Percentiles rank a stretch among this genome's conserved stretches.
These are phyloP conservation scores for Aspergillus tamarii DNA, from an alignment of 2,329 filamentous ascomycete species.

Conservation along the genomic window DNA sequence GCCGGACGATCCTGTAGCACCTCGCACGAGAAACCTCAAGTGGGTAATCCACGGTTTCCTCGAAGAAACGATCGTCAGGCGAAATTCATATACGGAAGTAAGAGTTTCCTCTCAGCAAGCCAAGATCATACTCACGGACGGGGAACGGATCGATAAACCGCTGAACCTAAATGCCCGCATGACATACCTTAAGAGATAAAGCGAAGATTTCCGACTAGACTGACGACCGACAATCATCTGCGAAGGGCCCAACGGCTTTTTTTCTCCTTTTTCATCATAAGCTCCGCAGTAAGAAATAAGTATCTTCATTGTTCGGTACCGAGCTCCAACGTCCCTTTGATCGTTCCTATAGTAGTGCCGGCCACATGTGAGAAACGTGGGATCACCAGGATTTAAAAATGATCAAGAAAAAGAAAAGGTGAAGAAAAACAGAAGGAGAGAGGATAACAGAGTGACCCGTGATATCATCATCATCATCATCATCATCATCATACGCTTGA, in stretches of 20 bases:
- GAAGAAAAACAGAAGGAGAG: neutral
- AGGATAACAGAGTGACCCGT: neutral
- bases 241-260: constrained; percentile 20
- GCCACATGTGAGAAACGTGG: constrained; percentile 15
- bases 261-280: constrained; percentile 2
- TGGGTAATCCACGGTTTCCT: constrained; percentile 12
- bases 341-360: neutral
- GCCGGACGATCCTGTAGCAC: constrained; percentile 8
- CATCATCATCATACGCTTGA: neutral
- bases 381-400: neutral
- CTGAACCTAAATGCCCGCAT: constrained; percentile 39
- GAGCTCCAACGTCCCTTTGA: constrained; percentile 4
- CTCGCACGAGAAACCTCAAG: constrained; percentile 7
- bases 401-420: neutral
- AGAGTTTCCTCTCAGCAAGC: constrained; percentile 11
- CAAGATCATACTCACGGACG: constrained; percentile 26
- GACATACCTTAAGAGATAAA: constrained; percentile 31
- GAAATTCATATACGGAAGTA: constrained; percentile 9
- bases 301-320: constrained; percentile 10
- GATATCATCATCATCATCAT: neutral
- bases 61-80: constrained; percentile 6
- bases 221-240: constrained; percentile 13
- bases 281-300: neutral
- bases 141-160: constrained; percentile 38
- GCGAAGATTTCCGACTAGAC: constrained; percentile 17